phyloP scores from a whole-genome alignment of 2,329 filamentous ascomycete genomes.

The Ascochyta clinopodiicola region DNA sequence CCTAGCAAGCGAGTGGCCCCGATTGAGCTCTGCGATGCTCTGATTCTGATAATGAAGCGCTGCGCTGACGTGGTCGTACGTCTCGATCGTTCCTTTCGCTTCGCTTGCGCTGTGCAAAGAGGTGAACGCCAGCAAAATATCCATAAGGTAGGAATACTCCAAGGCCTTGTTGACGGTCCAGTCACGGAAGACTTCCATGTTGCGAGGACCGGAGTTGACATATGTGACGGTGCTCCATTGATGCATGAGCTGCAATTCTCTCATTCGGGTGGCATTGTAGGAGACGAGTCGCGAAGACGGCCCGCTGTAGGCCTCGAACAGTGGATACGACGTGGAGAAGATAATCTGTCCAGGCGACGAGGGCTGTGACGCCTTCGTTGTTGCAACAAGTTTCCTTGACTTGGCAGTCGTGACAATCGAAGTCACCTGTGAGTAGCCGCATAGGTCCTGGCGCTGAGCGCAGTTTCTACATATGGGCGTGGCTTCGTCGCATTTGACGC shows the following conservation, averaged over 20 bases:
- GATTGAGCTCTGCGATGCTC: conserved; percentile 1
- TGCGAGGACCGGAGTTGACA: conserved; percentile 2
- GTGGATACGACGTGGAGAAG: not conserved
- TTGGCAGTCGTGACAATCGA: not conserved
- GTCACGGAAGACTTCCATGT: conserved; percentile 15
- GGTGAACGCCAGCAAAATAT: conserved; percentile 16
- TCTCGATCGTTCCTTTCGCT: not conserved
- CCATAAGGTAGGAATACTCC: conserved; percentile 19
- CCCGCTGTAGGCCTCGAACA: not conserved
- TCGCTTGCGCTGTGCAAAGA: conserved; percentile 14
- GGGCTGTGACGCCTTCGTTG: not conserved
- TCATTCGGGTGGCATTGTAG: conserved; percentile 5
- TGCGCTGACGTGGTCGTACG: conserved; percentile 1
- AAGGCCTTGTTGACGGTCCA: conserved; percentile 12
- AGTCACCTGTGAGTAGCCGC: conserved; percentile 5
- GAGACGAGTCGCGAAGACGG: not conserved
- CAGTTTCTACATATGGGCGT: conserved; percentile 10
- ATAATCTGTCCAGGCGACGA: not conserved
- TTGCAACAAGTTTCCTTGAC: not conserved
- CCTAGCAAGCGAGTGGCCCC: not conserved
- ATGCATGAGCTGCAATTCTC: conserved; percentile 22
- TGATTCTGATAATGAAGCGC: conserved; percentile 9
- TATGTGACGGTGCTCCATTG: conserved; percentile 19
- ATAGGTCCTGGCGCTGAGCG: conserved; percentile 10
- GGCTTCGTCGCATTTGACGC: conserved; percentile 21